phyloP scores from a whole-genome alignment of 2,329 filamentous ascomycete genomes.

The Xylaria sp. region DNA sequence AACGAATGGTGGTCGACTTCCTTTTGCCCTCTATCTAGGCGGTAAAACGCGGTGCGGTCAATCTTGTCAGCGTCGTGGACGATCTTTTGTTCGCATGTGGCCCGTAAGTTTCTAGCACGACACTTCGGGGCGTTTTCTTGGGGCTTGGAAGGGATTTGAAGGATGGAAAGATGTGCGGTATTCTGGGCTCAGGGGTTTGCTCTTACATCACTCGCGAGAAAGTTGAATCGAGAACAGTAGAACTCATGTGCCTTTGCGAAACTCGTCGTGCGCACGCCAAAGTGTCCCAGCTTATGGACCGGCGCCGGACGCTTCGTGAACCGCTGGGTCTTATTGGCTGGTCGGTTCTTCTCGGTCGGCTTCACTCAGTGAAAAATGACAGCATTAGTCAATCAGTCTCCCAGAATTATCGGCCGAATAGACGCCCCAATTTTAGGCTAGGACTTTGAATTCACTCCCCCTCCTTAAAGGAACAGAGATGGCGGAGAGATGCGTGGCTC shows the following conservation, averaged over 20 bases:
- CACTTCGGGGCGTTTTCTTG: background rate
- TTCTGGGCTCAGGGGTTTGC: background rate
- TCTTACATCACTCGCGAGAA: conserved; percentile 61
- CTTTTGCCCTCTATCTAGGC: conserved; percentile 57
- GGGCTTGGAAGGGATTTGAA: too few relatives aligned
- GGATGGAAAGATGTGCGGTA: background rate
- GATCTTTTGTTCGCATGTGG: conserved; percentile 44
- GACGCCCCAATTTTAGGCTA: background rate
- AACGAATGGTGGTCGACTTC: conserved; percentile 64
- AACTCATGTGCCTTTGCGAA: conserved; percentile 62
- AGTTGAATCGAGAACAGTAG: conserved; percentile 62
- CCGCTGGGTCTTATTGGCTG: conserved; percentile 61
- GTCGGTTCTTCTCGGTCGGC: conserved; percentile 61
- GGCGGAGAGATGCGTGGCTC: conserved; percentile 25
- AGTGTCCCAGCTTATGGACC: conserved; percentile 66
- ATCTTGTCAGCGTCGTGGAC: conserved; percentile 53
- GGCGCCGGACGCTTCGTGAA: conserved; percentile 62
- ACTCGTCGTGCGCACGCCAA: conserved; percentile 64
- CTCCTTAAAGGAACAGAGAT: background rate
- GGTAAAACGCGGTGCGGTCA: conserved; percentile 59
- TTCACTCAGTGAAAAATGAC: conserved; percentile 37
- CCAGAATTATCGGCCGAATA: conserved; percentile 3
- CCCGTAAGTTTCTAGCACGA: conserved; percentile 6
- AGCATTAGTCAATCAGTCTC: conserved; percentile 6
- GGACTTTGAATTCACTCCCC: too few relatives aligned